Conservation (phyloP, 176 grass and related monocot genomes). For the Coix lacrymajobi region DNA sequence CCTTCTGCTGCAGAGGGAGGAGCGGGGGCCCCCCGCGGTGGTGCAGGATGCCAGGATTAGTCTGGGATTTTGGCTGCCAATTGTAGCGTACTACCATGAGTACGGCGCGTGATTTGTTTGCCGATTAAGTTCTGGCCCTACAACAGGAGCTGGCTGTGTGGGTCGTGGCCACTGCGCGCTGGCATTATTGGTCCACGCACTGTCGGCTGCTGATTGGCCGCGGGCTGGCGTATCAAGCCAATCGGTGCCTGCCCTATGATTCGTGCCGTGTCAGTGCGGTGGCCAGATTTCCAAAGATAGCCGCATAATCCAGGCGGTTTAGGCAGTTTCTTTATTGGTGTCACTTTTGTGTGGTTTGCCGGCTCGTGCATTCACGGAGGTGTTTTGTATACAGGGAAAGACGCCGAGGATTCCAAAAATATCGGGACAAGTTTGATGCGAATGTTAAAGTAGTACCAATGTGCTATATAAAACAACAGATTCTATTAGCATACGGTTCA, state of each 20-base stretch:
- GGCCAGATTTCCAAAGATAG: not conserved
- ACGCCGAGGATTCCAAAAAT: not conserved
- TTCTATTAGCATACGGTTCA: rapidly evolving
- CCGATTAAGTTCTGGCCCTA: not conserved
- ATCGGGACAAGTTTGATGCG: not conserved
- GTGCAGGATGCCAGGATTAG: not conserved
- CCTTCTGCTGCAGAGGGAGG: too few species aligned
- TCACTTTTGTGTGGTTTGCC: not conserved
- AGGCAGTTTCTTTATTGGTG: not conserved
- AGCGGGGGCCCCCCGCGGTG: too few species aligned
- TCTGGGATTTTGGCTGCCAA: not conserved
- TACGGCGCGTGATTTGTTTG: not conserved
- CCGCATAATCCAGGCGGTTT: too few species aligned
- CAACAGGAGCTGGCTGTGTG: not conserved
- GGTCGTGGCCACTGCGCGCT: not conserved
- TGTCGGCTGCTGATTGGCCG: not conserved
- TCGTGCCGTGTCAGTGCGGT: not conserved
- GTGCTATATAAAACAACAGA: not conserved
- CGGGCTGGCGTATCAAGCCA: not conserved
- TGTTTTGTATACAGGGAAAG: not conserved
- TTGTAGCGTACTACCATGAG: not conserved
- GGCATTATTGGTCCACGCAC: not conserved
- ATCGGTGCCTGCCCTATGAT: not conserved
- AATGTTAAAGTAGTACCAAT: not conserved
- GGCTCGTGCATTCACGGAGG: not conserved